A percentile compares a stretch with the other conserved stretches of the same genome.
Evolutionary conservation across 257 asterid species (phyloP).

Genomic region (Eucommia ulmoides): DNA sequence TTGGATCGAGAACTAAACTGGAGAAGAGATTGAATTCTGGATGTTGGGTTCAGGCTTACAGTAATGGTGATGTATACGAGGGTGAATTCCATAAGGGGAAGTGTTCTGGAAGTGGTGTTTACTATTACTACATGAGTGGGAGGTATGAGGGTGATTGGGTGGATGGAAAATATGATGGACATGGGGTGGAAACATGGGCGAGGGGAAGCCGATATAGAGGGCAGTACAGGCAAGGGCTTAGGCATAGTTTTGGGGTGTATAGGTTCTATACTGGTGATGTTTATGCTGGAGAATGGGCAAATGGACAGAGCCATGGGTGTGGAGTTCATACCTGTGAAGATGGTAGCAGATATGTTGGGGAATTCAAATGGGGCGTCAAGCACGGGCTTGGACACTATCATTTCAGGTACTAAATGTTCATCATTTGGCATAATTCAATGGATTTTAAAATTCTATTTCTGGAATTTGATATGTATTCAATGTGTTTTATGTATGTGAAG

Average conservation of each 20-base stretch:
- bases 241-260: constrained; percentile 38
- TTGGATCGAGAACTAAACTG: constrained; percentile 13
- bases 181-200: constrained; percentile 50
- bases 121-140: constrained; percentile 2
- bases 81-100: neutral
- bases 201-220: constrained; percentile 39
- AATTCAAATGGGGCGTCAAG: constrained; percentile 43
- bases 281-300: constrained; percentile 43
- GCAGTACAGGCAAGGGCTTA: constrained; percentile 32
- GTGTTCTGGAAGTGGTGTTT: constrained; percentile 1
- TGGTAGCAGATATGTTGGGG: constrained; percentile 35
- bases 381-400: constrained; percentile 46
- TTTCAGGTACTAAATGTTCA: constrained; percentile 19
- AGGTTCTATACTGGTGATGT: constrained; percentile 36
- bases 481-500: no score
- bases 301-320: constrained; percentile 39
- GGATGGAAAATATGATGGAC: constrained; percentile 39
- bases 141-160: constrained; percentile 46
- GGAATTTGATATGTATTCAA: neutral
- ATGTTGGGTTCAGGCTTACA: constrained; percentile 8
- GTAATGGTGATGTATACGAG: constrained; percentile 1
- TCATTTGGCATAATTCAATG: neutral
- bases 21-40: constrained; percentile 13
- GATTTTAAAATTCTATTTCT: neutral
- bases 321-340: constrained; percentile 40